Percentiles rank a stretch among this genome's conserved stretches.
Conservation (phyloP, 257 asterid genomes). For the Ocimum tenuiflorum region DNA sequence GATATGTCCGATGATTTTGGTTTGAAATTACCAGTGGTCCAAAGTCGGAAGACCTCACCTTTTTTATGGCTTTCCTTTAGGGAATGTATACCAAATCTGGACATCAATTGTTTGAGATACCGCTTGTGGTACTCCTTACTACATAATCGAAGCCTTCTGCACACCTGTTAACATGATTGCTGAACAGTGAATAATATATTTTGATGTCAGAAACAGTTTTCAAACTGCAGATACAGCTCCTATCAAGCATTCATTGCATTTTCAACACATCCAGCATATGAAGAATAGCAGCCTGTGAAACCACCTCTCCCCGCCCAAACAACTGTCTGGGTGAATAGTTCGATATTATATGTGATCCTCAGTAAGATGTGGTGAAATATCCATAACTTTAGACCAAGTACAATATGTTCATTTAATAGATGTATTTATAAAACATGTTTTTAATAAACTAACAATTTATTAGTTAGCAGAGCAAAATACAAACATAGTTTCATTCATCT, state of each 20-base stretch:
- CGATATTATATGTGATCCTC: slow-evolving; percentile 6
- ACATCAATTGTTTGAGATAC: slow-evolving; percentile 39
- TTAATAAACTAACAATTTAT: not conserved
- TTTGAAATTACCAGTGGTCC: slow-evolving; percentile 65
- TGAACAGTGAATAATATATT: not conserved
- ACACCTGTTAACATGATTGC: slow-evolving; percentile 44
- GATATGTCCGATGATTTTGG: slow-evolving; percentile 33
- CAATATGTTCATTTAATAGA: not conserved
- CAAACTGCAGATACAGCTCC: not conserved
- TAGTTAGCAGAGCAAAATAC: not conserved
- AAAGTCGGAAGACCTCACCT: slow-evolving; percentile 61
- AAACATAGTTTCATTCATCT: not conserved
- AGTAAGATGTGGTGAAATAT: not conserved
- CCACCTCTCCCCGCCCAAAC: not conserved
- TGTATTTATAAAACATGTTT: not conserved
- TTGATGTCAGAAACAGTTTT: not conserved
- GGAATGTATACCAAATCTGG: slow-evolving; percentile 63
- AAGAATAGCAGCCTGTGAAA: slow-evolving; percentile 2
- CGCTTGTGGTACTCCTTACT: slow-evolving; percentile 63
- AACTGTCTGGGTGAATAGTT: not conserved
- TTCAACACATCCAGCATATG: not conserved
- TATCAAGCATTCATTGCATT: not conserved
- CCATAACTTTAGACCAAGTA: not conserved
- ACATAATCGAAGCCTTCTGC: slow-evolving; percentile 69
- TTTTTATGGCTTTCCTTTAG: slow-evolving; percentile 54